These are phyloP conservation scores for Oryza australiensis DNA, from an alignment of 176 grass and related monocot species.

Conservation along the genomic window DNA sequence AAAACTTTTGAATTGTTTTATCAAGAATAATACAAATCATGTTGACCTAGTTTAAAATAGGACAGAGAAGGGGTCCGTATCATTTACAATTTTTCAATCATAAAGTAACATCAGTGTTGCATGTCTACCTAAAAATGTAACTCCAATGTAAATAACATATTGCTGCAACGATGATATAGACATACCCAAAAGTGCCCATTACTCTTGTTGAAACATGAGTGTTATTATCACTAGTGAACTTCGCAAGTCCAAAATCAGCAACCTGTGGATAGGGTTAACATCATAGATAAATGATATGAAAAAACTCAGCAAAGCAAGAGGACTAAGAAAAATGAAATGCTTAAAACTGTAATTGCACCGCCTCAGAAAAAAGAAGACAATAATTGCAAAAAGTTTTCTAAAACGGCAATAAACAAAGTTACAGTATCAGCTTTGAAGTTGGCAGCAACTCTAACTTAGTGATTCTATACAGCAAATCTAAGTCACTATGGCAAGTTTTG, in stretches of 20 bases:
- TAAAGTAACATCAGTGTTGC: not conserved
- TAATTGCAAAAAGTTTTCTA: not conserved
- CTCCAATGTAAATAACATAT: not conserved
- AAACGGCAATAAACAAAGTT: not conserved
- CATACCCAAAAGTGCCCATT: constrained; percentile 80
- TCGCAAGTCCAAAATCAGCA: constrained; percentile 81
- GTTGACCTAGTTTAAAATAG: not conserved
- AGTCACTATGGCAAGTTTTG: not conserved
- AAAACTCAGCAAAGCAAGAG: not conserved
- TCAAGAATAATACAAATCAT: not conserved
- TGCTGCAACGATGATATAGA: constrained; percentile 7
- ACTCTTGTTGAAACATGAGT: constrained; percentile 82
- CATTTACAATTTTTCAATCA: not conserved
- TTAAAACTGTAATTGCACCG: not conserved
- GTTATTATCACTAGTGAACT: constrained; percentile 60
- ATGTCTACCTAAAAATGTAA: not conserved
- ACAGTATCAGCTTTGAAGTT: not conserved
- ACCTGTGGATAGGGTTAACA: constrained; percentile 42
- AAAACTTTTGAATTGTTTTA: not conserved
- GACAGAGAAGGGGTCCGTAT: not conserved
- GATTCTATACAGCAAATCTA: constrained; percentile 2
- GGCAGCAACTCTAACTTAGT: not conserved
- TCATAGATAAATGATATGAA: constrained; percentile 2
- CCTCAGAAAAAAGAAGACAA: not conserved
- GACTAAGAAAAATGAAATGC: not conserved